Percentiles rank a stretch among this genome's conserved stretches.
phyloP scores from a whole-genome alignment of 2,329 filamentous ascomycete species.

The Cadophora luteo-olivacea region DNA sequence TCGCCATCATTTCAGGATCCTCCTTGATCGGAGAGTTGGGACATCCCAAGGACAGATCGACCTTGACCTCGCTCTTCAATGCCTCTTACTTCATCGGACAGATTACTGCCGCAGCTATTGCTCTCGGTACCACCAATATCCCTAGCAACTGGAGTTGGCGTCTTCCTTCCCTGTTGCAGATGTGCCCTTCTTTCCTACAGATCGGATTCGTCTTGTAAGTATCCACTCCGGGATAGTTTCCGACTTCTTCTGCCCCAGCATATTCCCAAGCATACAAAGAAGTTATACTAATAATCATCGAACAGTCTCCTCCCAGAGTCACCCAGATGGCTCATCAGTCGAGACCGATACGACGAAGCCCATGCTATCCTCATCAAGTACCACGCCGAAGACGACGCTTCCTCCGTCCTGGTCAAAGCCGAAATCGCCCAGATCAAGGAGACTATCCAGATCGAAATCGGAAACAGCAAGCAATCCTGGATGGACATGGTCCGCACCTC shows the following conservation, averaged over 20 bases:
- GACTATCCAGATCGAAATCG: constrained; percentile 60
- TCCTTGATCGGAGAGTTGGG: constrained; percentile 59
- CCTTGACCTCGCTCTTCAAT: constrained; percentile 61
- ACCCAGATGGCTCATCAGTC: constrained; percentile 61
- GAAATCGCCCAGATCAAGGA: constrained; percentile 66
- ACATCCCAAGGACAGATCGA: constrained; percentile 59
- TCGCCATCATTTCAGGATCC: constrained; percentile 58
- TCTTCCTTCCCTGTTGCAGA: constrained; percentile 51
- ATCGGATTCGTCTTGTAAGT: constrained; percentile 37
- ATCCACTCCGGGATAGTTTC: neutral
- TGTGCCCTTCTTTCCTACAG: constrained; percentile 35
- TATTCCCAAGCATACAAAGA: too few species aligned
- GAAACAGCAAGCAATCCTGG: constrained; percentile 60
- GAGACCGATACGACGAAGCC: constrained; percentile 63
- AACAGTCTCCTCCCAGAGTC: constrained; percentile 57
- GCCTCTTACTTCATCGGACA: constrained; percentile 57
- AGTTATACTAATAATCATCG: neutral
- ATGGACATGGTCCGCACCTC: constrained; percentile 55
- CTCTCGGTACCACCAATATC: constrained; percentile 53
- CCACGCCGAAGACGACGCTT: constrained; percentile 58
- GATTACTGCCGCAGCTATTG: constrained; percentile 52
- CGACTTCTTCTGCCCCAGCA: too few species aligned
- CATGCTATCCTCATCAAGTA: constrained; percentile 57
- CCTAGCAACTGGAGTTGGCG: constrained; percentile 49
- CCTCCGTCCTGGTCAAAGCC: constrained; percentile 59